Evolutionary conservation across 495 filamentous ascomycete species (phyloP), one percentile per base, ranked within the genome.

Genomic region (Neurospora tetrasperma): DNA sequence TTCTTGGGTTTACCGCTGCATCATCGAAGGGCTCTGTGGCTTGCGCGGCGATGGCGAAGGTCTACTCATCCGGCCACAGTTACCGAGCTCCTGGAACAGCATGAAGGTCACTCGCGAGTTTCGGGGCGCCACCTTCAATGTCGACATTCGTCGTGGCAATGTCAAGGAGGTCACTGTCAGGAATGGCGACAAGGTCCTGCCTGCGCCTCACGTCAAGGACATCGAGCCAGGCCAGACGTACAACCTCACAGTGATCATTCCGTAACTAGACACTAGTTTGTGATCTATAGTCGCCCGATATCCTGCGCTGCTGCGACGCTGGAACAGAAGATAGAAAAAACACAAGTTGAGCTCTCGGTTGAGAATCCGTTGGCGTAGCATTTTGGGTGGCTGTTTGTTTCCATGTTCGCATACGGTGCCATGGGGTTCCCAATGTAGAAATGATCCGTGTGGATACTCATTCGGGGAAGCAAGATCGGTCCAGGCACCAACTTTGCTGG

Each of bases 11-110:
- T 88, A 88, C 79, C 83, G 86, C 14, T 84, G 80, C 76, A 83
- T 88, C 75, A 81, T 85, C 72, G 86, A 88, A 74, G 85, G 86
- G 0, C 79, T 88, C 1, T 88, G 86, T 72, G 86, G 86, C 5
- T 75, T 88, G 46, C 79, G 82, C 16, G 86, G 86, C 14, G 86
- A 85, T 38, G 72, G 74, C 14, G 76, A 86, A 1, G 86, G 86
- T 1, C 73, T 88, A 38, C 69, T 70, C 20, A 80, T 88, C 42
- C 78, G 78, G 16, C 86, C 86, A 7, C 85, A 88, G 75, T 72
- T 88, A 42, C 86, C 86, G 31, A 83, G 78, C 42, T 72, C 72
- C 9, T 88, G 86, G 86, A 76, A 82, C 48, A 74, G 75, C 41
- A 86, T 87, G 72, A 85, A 83, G 71, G 85, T 84, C 69, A 83